These are phyloP conservation scores for Globisporangium heterothallicum DNA, from an alignment of 352 stramenopile species.

Conservation along the genomic window DNA sequence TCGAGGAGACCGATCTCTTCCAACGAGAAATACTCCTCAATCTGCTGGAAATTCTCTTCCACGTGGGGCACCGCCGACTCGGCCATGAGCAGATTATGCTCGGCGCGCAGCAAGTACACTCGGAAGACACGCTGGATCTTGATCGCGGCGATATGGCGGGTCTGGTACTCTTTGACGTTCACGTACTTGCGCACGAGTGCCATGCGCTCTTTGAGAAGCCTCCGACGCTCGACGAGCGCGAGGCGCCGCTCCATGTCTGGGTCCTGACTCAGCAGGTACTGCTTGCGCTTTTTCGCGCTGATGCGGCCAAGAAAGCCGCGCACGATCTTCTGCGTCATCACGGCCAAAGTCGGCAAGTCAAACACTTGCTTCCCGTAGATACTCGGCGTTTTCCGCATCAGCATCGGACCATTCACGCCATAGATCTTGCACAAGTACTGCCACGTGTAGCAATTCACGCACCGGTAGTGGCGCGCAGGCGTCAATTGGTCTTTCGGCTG, in stretches of 20 bases:
- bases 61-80: constrained; percentile 49
- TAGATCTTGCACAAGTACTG: constrained; percentile 43
- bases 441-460: constrained; percentile 52
- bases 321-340: constrained; percentile 38
- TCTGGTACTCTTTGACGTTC: constrained; percentile 46
- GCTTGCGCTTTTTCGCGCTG: constrained; percentile 12
- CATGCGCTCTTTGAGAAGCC: constrained; percentile 33
- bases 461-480: constrained; percentile 40
- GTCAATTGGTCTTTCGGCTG: constrained; percentile 17
- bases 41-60: constrained; percentile 38
- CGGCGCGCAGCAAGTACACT: constrained; percentile 30
- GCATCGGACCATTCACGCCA: constrained; percentile 30
- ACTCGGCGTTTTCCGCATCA: constrained; percentile 33
- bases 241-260: constrained; percentile 23
- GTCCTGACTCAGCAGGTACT: constrained; percentile 21
- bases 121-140: constrained; percentile 60
- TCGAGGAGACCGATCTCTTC: constrained; percentile 53
- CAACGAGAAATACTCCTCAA: constrained; percentile 57
- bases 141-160: constrained; percentile 36
- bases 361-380: constrained; percentile 37
- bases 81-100: constrained; percentile 46
- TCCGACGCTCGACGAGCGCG: constrained; percentile 12
- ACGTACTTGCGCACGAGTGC: constrained; percentile 47
- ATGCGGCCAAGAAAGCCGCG: constrained; percentile 44
- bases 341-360: constrained; percentile 31